Base-by-base conservation (phyloP, 352 stramenopile species). In the Globisporangium perplexum region DNA sequence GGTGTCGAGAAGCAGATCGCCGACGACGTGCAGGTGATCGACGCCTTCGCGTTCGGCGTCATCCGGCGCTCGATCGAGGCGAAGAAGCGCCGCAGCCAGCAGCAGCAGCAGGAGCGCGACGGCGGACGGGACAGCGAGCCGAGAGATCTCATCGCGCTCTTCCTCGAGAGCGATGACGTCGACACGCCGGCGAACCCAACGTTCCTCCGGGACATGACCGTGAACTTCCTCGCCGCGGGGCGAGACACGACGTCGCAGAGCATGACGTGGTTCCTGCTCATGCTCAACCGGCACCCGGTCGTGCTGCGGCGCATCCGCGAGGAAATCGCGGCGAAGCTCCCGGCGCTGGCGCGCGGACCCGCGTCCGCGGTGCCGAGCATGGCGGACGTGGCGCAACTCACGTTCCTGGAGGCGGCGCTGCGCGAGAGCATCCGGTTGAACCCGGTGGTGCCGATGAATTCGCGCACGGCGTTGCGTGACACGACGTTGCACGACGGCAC, bases 221-320 rank as follows among this genome's bases (percentile, higher is more conserved):
- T 96, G 39, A 86, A 72, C 55, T 92, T 95, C 45, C 63, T 95
- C 31, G 67, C 86, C 22, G 85, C 83, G 39, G 85, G 85, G 1
- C 60, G 79, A 0, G 85, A 90, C 53, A 91, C 86, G 10, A 95
- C 86, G 0, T 72, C 83, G 1, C 68, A 82, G 47, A 84, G 65
- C 8, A 66, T 96, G 45, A 59, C 66, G 4, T 96, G 86, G 86
- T 77, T 88, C 39, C 47, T 95, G 23, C 73, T 91, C 42, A 77
- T 90, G 63, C 63, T 96, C 47, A 81, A 74, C 38, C 70, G 70
- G 5, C 67, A 95, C 54, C 83, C 77, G 3, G 30, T 62, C 17
- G 28, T 79, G 23, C 47, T 77, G 5, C n/a, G 50, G 0, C 49
- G 43, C 0, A 73, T 83, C 23, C 45, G 74, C 2, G 22, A 58